Base-by-base conservation (phyloP, 1,139 yeast species). In the Suhomyces maxii region DNA sequence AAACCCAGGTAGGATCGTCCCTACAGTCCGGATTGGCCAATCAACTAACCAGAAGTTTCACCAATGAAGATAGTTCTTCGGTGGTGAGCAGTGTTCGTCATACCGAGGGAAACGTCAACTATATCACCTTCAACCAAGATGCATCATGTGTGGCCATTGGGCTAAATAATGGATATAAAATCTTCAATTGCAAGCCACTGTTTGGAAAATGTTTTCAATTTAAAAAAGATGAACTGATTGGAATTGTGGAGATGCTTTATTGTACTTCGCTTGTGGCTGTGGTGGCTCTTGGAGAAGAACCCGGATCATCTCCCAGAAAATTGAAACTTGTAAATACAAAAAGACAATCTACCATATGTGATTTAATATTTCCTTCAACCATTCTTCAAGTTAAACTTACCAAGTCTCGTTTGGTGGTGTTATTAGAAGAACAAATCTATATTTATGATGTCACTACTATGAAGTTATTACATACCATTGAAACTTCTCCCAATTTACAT, bases 241-340 rank as follows among this genome's bases (percentile, higher is more conserved):
- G 86, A 3, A 77, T 89, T 13, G 86, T 90, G 32, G 97, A 91
- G 64, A 91, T 93, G 98, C 77, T 93, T 36, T 93, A 89, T 59
- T 81, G 89, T 47, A 89, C 99, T 0, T 88, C 96, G 1, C 74
- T 93, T 39, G 77, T 93, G 26, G 97, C 96, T 1, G 76, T 89
- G 9, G 96, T 91, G 3, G 96, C 96, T 1, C 69, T 85, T 49
- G 97, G 97, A 7, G 96, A 89, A 57, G 90, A 84, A 56, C 84
- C 90, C 1, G 79, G 79, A 3, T 76, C 86, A 57, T 86, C 95
- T 8, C 96, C 97, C 11, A 76, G 97, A 48, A 81, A 90, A 54
- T 73, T 93, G 48, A 83, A 83, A 61, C 84, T 90, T 47, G 76
- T 90, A 52, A 93, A 95, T 68, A 89, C 96, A 2, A 89, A 88